Evolutionary conservation across 176 grass and related monocot genomes (phyloP).

Genomic region (Zoysia pacifica): DNA sequence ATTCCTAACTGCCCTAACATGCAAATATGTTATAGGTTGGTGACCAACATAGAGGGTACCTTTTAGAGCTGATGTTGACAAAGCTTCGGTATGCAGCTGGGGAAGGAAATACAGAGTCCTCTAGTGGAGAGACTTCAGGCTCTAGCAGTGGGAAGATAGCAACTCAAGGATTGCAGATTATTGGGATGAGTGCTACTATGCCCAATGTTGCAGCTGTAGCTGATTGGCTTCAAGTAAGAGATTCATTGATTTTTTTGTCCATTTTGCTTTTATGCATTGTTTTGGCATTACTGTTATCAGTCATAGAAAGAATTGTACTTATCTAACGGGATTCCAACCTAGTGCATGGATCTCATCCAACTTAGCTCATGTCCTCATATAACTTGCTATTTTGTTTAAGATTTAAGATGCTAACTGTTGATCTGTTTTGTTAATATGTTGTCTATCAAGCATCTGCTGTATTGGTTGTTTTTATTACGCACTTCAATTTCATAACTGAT

Average conservation of each 20-base stretch:
- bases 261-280: slow-evolving; percentile 13
- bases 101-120: slow-evolving; percentile 75
- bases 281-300: slow-evolving; percentile 1
- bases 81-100: slow-evolving; percentile 92
- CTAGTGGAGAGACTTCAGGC: slow-evolving; percentile 63
- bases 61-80: slow-evolving; percentile 90
- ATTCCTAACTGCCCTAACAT: slow-evolving; percentile 30
- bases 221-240: slow-evolving; percentile 93
- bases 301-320: slow-evolving; percentile 18
- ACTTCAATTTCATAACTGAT: slow-evolving; percentile 21
- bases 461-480: slow-evolving; percentile 16
- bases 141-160: slow-evolving; percentile 69
- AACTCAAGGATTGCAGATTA: slow-evolving; percentile 82
- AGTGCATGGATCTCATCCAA: background rate
- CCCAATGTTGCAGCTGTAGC: slow-evolving; percentile 88
- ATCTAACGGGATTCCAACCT: background rate
- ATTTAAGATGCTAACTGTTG: background rate
- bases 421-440: slow-evolving; percentile 14
- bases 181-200: slow-evolving; percentile 99
- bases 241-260: background rate
- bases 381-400: background rate
- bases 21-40: slow-evolving; percentile 62
- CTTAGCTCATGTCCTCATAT: background rate
- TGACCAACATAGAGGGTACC: slow-evolving; percentile 89
- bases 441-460: background rate